A percentile compares a stretch with the other conserved stretches of the same genome.
These are phyloP conservation scores for Pythium scleroteichum DNA, from an alignment of 352 stramenopile species.

Conservation along the genomic window DNA sequence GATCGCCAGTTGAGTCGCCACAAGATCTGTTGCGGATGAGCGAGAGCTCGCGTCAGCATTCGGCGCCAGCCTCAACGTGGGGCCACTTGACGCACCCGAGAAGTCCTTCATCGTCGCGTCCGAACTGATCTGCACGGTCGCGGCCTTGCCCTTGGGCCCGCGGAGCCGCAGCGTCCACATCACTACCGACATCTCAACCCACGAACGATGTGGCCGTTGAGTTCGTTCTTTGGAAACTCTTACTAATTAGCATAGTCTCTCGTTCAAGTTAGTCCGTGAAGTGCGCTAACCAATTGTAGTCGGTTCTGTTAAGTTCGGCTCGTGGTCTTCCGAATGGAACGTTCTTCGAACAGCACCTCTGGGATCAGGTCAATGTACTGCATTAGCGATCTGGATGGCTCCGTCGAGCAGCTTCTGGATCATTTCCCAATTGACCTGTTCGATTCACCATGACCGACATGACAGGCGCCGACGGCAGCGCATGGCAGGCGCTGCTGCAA, in stretches of 20 bases:
- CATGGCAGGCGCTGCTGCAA: constrained; percentile 20
- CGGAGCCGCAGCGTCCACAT: constrained; percentile 75
- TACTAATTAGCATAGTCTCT: too few relatives aligned
- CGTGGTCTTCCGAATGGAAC: constrained; percentile 10
- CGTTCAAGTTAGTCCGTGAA: too few relatives aligned
- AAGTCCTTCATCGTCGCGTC: constrained; percentile 43
- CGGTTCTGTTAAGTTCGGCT: constrained; percentile 7
- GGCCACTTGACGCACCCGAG: constrained; percentile 36
- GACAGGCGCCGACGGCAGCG: background rate
- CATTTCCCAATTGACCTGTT: constrained; percentile 15
- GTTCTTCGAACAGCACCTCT: constrained; percentile 9
- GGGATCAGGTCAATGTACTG: constrained; percentile 10
- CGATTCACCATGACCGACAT: constrained; percentile 1
- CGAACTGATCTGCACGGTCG: constrained; percentile 51
- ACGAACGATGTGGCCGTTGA: background rate
- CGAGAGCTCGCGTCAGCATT: background rate
- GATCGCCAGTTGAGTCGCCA: constrained; percentile 44
- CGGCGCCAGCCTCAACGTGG: background rate
- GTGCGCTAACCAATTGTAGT: too few relatives aligned
- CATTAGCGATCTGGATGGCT: constrained; percentile 3
- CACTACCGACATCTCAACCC: constrained; percentile 6
- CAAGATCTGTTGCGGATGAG: constrained; percentile 34
- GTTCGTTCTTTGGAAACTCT: background rate
- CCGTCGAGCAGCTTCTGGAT: background rate
- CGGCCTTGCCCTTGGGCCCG: constrained; percentile 54